Percentiles rank a stretch among this genome's conserved stretches.
phyloP scores from a whole-genome alignment of 2,329 filamentous ascomycete species.

The Colletotrichum gigasporum region DNA sequence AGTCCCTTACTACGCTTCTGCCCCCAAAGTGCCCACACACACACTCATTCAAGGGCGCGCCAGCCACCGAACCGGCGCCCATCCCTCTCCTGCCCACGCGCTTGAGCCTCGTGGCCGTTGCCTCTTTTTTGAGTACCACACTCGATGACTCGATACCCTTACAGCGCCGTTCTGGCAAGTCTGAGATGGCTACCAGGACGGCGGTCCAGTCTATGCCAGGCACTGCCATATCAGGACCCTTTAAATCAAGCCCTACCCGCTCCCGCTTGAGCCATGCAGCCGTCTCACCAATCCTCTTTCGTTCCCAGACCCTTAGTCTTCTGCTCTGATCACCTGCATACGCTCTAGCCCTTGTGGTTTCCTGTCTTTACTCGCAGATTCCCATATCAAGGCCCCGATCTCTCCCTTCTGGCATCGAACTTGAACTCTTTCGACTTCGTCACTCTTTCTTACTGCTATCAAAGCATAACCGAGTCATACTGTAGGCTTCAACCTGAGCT shows the following conservation, averaged over 20 bases:
- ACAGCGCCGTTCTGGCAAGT: background rate
- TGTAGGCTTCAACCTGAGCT: background rate
- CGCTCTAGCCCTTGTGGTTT: constrained; percentile 1
- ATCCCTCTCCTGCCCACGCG: constrained; percentile 25
- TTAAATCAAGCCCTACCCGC: constrained; percentile 30
- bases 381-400: constrained; percentile 24
- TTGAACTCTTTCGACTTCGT: background rate
- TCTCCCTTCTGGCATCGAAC: background rate
- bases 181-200: background rate
- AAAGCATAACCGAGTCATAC: background rate
- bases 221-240: background rate
- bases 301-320: constrained; percentile 24
- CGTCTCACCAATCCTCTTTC: constrained; percentile 20
- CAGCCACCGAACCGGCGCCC: constrained; percentile 25
- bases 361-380: constrained; percentile 9
- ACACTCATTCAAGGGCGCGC: constrained; percentile 8
- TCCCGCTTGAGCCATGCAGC: constrained; percentile 23
- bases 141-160: constrained; percentile 17
- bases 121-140: constrained; percentile 12
- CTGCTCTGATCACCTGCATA: constrained; percentile 35
- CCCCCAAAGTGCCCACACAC: background rate
- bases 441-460: background rate
- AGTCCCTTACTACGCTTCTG: background rate
- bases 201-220: constrained; percentile 11
- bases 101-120: constrained; percentile 28